Conservation (phyloP, 345 rosid genomes). For the Dimocarpus longan region DNA sequence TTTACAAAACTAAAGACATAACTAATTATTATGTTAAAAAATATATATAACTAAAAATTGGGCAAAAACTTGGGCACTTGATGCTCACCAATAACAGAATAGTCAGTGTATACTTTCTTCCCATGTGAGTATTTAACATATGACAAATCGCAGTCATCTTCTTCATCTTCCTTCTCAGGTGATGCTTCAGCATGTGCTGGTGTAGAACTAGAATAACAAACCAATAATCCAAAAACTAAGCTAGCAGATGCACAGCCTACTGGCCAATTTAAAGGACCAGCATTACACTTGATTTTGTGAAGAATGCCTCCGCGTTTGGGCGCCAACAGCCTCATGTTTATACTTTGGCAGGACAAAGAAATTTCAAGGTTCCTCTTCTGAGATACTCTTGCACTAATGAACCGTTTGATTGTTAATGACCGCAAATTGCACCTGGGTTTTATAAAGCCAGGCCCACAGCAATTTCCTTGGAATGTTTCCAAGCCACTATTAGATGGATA, state of each 20-base stretch:
- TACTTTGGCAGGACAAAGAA: slow-evolving; percentile 45
- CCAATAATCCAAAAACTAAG: slow-evolving; percentile 60
- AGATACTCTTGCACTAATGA: slow-evolving; percentile 31
- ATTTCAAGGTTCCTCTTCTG: slow-evolving; percentile 48
- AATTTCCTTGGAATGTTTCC: slow-evolving; percentile 30
- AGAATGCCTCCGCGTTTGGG: slow-evolving; percentile 44
- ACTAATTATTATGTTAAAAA: neutral
- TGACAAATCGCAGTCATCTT: slow-evolving; percentile 33
- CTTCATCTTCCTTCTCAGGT: slow-evolving; percentile 34
- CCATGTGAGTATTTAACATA: slow-evolving; percentile 54
- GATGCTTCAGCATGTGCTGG: slow-evolving; percentile 65
- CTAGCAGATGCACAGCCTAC: slow-evolving; percentile 54
- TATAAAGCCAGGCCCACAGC: slow-evolving; percentile 31
- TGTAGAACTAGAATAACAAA: slow-evolving; percentile 66
- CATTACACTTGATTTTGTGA: slow-evolving; percentile 43
- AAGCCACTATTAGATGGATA: slow-evolving; percentile 30
- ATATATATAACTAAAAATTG: neutral
- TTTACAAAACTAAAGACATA: neutral
- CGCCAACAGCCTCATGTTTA: slow-evolving; percentile 43
- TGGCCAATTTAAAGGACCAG: slow-evolving; percentile 43
- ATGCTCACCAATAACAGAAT: slow-evolving; percentile 74
- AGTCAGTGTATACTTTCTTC: slow-evolving; percentile 77
- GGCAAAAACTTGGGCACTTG: slow-evolving; percentile 26
- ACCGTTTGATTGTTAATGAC: slow-evolving; percentile 41
- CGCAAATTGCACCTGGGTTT: slow-evolving; percentile 32